phyloP scores from a whole-genome alignment of 2,329 filamentous ascomycete genomes.

The Cladosporium phlei region DNA sequence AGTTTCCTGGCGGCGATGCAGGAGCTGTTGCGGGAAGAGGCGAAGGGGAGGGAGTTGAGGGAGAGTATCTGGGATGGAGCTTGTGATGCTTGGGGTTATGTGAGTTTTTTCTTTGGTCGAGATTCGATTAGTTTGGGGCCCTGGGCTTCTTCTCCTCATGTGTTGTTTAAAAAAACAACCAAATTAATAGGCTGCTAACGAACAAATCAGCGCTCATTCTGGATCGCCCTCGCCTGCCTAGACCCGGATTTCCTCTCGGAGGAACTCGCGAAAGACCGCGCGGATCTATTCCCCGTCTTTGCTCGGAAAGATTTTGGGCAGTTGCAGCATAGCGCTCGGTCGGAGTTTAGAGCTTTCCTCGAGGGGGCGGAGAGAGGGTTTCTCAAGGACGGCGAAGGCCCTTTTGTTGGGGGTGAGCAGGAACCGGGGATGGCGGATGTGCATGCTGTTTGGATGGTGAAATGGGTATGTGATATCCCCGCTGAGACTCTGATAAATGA shows the following conservation, averaged over 20 bases:
- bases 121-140: too few species aligned
- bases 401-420: slow-evolving; percentile 17
- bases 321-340: slow-evolving; percentile 17
- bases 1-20: slow-evolving; percentile 20
- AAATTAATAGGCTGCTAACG: too few species aligned
- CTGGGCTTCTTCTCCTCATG: too few species aligned
- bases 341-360: slow-evolving; percentile 18
- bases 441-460: slow-evolving; percentile 22
- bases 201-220: slow-evolving; percentile 17
- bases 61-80: slow-evolving; percentile 13
- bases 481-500: too few species aligned
- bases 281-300: slow-evolving; percentile 21
- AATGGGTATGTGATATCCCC: too few species aligned
- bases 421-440: slow-evolving; percentile 19
- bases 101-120: too few species aligned
- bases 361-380: slow-evolving; percentile 20
- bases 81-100: slow-evolving; percentile 21
- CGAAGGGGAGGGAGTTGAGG: slow-evolving; percentile 18
- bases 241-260: slow-evolving; percentile 17
- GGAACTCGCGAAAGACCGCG: slow-evolving; percentile 20
- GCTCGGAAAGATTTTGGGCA: slow-evolving; percentile 18
- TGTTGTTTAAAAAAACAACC: too few species aligned
- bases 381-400: slow-evolving; percentile 14
- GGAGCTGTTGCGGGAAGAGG: slow-evolving; percentile 15
- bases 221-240: slow-evolving; percentile 19